Evolutionary conservation across 257 asterid species (phyloP).

Genomic region (Nicotiana noctiflora): DNA sequence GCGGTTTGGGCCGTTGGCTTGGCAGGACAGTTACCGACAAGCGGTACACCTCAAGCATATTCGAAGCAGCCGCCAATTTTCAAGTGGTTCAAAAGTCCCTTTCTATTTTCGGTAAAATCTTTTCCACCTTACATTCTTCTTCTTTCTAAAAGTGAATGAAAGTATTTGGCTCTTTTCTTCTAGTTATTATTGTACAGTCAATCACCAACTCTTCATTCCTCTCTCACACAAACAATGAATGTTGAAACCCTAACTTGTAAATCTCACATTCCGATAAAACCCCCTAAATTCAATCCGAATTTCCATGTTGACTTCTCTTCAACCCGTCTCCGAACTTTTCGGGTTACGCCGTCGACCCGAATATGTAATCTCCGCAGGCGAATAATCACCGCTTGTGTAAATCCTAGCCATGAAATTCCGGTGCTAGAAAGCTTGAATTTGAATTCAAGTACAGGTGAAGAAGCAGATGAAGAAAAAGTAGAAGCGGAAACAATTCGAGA

Average conservation of each 20-base stretch:
- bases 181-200: not conserved
- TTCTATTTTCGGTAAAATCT: not conserved
- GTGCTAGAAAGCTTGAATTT: not conserved
- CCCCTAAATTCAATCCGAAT: constrained; percentile 2
- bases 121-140: not conserved
- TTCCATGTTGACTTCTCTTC: not conserved
- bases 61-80: constrained; percentile 6
- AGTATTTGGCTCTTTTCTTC: not conserved
- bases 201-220: not conserved
- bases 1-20: too few relatives aligned
- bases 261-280: constrained; percentile 17
- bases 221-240: constrained; percentile 21
- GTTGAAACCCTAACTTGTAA: constrained; percentile 32
- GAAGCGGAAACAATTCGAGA: constrained; percentile 21
- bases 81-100: not conserved
- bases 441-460: not conserved
- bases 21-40: not conserved
- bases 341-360: not conserved
- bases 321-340: not conserved
- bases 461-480: constrained; percentile 1
- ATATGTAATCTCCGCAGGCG: not conserved
- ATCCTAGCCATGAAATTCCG: constrained; percentile 32
- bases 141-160: not conserved
- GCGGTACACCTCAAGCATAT: not conserved
- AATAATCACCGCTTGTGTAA: constrained; percentile 27